Evolutionary conservation across 768 basidiomycete genomes (phyloP), one percentile per base, ranked within the genome.

Genomic region (Termitomyces sp.): DNA sequence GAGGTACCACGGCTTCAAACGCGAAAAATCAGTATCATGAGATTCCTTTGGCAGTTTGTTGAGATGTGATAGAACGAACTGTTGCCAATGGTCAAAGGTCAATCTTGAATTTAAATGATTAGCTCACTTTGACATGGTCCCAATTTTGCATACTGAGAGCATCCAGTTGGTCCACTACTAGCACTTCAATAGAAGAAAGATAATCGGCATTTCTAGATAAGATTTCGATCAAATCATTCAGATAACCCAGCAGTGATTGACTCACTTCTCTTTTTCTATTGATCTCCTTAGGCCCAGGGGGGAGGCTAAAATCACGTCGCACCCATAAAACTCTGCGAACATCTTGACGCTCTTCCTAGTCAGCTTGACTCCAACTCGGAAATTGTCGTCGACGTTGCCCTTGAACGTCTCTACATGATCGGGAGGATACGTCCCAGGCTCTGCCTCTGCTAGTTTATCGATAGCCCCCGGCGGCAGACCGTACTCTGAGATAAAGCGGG

Each of bases 91-190:
- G 27, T 58, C 7, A 56, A 53, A 54, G 31, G 8, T 4, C 4
- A 15, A 18, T 46, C 37, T 48, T 33, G 11, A 37, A 15, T 30
- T 42, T 41, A 33, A n/a, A 39, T 46, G 27, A 54, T 36, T 20
- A 58, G 67, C 78, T 37, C 68, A 93, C 95, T 80, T 97, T 92
- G 20, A 95, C 81, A 67, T 98, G 97, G 41, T 98, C 95, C 97
- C 97, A 99, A 66, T 99, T 99, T 75, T 98, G 97, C 97, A 98
- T 98, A 4, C 85, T 82, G 65, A 98, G 81, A 3, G 89, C 89
- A 70, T 98, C 94, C 78, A 93, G 78, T 67, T 97, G 95, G 70
- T 98, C 97, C 16, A 93, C 79, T n/a, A 98, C 74, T 22, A 94
- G 74, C 6, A 98, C 73, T 68, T 99, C 97, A 57, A 99, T 90